Evolutionary conservation across 176 grass and related monocot species (phyloP).

Genomic region (Oryza glumipatula): DNA sequence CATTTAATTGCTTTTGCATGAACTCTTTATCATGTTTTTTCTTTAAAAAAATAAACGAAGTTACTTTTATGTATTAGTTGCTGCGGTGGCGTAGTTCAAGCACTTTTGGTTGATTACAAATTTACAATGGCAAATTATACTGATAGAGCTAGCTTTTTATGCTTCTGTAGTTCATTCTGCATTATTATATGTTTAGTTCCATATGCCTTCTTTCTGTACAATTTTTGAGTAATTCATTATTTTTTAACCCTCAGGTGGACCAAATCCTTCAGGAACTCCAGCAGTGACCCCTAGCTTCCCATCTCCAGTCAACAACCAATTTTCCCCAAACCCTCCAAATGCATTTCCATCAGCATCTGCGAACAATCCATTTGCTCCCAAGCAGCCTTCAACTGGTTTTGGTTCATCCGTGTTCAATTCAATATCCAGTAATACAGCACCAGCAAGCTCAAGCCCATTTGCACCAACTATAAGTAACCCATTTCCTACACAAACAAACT

Average conservation of each 20-base stretch:
- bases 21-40: not conserved
- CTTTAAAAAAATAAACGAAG: conserved; percentile 2
- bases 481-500: conserved; percentile 60
- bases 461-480: conserved; percentile 31
- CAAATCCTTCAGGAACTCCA: conserved; percentile 60
- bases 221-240: conserved; percentile 13
- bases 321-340: conserved; percentile 43
- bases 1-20: conserved; percentile 18
- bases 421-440: conserved; percentile 33
- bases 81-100: conserved; percentile 12
- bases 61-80: conserved; percentile 2
- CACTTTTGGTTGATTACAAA: not conserved
- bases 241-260: conserved; percentile 67
- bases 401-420: conserved; percentile 36
- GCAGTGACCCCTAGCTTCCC: conserved; percentile 31
- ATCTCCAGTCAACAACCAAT: not conserved
- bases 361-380: conserved; percentile 66
- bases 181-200: conserved; percentile 29
- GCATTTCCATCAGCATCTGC: conserved; percentile 42
- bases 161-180: conserved; percentile 32
- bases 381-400: conserved; percentile 59
- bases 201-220: conserved; percentile 27
- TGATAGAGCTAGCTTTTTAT: not conserved
- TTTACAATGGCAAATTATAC: not conserved
- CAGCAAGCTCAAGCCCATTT: conserved; percentile 47